Conservation (phyloP, 768 basidiomycete genomes). For the Pleurotus citrinopileatus region DNA sequence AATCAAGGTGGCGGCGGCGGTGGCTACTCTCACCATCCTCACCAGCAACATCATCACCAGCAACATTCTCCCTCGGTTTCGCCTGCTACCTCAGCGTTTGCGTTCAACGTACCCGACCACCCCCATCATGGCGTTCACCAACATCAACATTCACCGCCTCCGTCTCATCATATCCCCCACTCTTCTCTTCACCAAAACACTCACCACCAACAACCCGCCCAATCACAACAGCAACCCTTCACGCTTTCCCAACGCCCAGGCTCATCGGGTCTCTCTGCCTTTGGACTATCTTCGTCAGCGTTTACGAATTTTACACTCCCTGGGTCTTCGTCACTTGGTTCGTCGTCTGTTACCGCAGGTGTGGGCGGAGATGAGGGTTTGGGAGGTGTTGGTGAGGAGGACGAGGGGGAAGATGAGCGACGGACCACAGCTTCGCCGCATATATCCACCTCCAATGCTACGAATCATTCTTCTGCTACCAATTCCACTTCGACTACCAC, state of each 20-base stretch:
- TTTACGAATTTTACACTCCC: slow-evolving; percentile 3
- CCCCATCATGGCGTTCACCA: background rate
- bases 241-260: slow-evolving; percentile 3
- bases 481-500: background rate
- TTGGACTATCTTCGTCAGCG: background rate
- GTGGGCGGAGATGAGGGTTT: background rate
- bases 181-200: background rate
- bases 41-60: background rate
- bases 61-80: background rate
- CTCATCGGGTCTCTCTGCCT: background rate
- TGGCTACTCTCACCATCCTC: background rate
- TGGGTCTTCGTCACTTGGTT: background rate
- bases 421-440: too few species aligned
- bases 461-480: too few species aligned
- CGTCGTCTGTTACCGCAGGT: background rate
- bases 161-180: background rate
- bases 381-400: background rate
- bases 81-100: background rate
- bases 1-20: too few species aligned
- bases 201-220: slow-evolving; percentile 4
- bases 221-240: background rate
- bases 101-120: background rate
- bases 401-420: too few species aligned
- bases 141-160: background rate
- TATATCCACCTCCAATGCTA: too few species aligned